phyloP scores from a whole-genome alignment of 768 basidiomycete genomes.

The Lactifluus piperatus region DNA sequence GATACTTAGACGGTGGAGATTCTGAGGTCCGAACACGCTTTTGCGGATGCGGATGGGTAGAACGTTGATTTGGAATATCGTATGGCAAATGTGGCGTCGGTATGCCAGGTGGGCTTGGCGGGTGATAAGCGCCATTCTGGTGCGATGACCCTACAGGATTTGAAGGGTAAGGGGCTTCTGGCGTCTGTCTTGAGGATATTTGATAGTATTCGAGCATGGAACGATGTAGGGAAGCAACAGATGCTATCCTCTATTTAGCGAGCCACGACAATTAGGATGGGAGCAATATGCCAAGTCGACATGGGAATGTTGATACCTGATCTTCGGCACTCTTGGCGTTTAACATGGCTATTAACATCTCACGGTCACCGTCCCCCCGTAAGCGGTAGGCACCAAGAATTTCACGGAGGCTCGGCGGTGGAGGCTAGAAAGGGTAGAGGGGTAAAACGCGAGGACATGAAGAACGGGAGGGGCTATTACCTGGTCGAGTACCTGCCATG shows the following conservation, averaged over 20 bases:
- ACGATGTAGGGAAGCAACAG: constrained; percentile 59
- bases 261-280: constrained; percentile 6
- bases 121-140: neutral
- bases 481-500: constrained; percentile 41
- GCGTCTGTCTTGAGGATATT: constrained; percentile 6
- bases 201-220: constrained; percentile 57
- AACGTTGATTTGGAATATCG: constrained; percentile 3
- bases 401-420: constrained; percentile 76
- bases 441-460: neutral
- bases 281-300: neutral
- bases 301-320: constrained; percentile 45
- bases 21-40: constrained; percentile 20
- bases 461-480: constrained; percentile 23
- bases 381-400: constrained; percentile 79
- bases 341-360: constrained; percentile 84
- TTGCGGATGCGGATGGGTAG: constrained; percentile 12
- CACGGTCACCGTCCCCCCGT: constrained; percentile 87
- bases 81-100: constrained; percentile 1
- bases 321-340: constrained; percentile 92
- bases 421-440: constrained; percentile 35
- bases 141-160: neutral
- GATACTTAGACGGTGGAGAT: constrained; percentile 34
- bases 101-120: neutral
- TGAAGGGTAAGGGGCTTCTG: constrained; percentile 4
- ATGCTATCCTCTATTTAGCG: constrained; percentile 52